Percentiles rank a stretch among this genome's conserved stretches.
phyloP scores from a whole-genome alignment of 2,329 filamentous ascomycete species.

The Fusarium pseudonygamai region DNA sequence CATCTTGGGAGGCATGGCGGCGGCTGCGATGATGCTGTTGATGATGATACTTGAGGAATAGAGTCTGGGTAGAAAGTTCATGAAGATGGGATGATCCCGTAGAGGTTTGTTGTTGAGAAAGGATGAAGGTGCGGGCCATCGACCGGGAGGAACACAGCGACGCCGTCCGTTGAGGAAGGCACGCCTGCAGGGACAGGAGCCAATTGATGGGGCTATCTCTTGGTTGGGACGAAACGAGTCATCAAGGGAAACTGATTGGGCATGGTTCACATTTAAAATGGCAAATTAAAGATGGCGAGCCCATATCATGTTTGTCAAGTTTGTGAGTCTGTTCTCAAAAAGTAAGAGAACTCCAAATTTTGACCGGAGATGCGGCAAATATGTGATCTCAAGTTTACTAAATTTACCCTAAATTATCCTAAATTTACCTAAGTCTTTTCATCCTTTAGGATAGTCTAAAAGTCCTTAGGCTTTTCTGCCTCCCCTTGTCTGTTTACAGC shows the following conservation, averaged over 20 bases:
- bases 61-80: too few relatives aligned
- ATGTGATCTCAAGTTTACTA: rapidly evolving
- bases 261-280: neutral
- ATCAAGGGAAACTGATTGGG: rapidly evolving
- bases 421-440: neutral
- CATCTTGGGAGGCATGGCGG: neutral
- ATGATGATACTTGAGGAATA: neutral
- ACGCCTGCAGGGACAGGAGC: neutral
- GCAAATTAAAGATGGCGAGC: rapidly evolving
- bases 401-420: neutral
- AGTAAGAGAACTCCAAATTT: neutral
- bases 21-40: neutral
- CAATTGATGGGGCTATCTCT: rapidly evolving
- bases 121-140: neutral
- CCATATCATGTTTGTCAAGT: neutral
- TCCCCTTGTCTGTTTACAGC: too few relatives aligned
- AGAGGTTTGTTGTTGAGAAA: neutral
- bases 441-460: too few relatives aligned
- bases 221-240: rapidly evolving
- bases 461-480: too few relatives aligned
- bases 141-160: too few relatives aligned
- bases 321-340: neutral
- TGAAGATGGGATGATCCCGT: neutral
- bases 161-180: neutral
- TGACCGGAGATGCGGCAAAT: rapidly evolving